Conservation (phyloP, 2,329 filamentous ascomycete species). For the Coleophoma eucalyptorum region DNA sequence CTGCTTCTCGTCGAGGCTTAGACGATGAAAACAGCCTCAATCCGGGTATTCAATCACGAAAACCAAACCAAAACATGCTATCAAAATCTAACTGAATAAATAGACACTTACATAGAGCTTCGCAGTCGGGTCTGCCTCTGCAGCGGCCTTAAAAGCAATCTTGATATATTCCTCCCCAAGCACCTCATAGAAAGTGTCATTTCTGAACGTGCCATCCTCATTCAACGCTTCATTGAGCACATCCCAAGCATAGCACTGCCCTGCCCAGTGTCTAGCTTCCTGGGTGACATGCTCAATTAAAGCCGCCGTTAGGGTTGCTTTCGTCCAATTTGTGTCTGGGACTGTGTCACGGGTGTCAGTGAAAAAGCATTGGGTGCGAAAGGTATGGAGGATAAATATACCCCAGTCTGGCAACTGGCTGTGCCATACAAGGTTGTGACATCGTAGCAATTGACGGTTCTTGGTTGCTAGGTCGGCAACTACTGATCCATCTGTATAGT, state of each 20-base stretch:
- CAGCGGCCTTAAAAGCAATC: conserved; percentile 53
- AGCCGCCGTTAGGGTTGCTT: conserved; percentile 47
- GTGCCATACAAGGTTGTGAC: conserved; percentile 57
- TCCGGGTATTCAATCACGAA: no score
- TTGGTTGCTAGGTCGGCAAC: conserved; percentile 42
- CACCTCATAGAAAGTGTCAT: conserved; percentile 48
- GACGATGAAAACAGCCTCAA: no score
- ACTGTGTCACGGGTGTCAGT: conserved; percentile 1
- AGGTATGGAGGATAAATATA: conserved; percentile 11
- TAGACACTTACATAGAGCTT: conserved; percentile 40
- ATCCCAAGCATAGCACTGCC: conserved; percentile 60
- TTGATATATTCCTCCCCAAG: conserved; percentile 54
- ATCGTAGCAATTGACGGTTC: conserved; percentile 51
- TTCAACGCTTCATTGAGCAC: conserved; percentile 62
- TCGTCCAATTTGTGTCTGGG: conserved; percentile 45
- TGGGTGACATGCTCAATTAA: conserved; percentile 57
- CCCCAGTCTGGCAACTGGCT: conserved; percentile 51
- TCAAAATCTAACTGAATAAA: no score
- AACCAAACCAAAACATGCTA: no score
- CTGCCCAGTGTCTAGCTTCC: conserved; percentile 53
- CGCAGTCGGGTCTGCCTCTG: conserved; percentile 47
- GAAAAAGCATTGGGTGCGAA: not conserved
- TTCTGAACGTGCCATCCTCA: conserved; percentile 50
- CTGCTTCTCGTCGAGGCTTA: no score
- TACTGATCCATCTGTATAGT: conserved; percentile 52